Evolutionary conservation across 2,329 filamentous ascomycete genomes (phyloP).

Genomic region (Fusarium dimerum): DNA sequence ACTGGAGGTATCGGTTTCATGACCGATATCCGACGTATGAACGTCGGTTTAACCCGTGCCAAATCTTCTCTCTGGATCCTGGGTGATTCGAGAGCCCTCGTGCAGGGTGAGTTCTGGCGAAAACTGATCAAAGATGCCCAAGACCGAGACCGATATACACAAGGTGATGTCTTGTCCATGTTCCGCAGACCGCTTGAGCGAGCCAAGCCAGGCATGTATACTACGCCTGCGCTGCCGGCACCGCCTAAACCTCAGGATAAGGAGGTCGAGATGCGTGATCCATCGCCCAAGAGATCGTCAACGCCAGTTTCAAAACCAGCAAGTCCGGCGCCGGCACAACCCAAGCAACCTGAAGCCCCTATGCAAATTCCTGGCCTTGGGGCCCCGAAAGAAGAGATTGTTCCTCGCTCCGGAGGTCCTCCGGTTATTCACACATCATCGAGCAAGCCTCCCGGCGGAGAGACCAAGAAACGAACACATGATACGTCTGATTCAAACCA

Average conservation of each 20-base stretch:
- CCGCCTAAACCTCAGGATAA: conserved; percentile 8
- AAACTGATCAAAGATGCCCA: conserved; percentile 82
- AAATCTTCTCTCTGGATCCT: conserved; percentile 97
- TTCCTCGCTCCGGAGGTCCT: conserved; percentile 31
- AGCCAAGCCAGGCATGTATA: conserved; percentile 31
- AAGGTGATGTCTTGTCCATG: conserved; percentile 57
- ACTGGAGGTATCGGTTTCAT: conserved; percentile 97
- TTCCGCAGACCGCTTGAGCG: conserved; percentile 47
- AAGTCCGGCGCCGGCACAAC: not conserved
- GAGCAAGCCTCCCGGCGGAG: conserved; percentile 14
- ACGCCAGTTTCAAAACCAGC: conserved; percentile 13
- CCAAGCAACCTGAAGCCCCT: conserved; percentile 5
- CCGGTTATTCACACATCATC: conserved; percentile 44
- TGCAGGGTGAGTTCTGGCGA: conserved; percentile 89
- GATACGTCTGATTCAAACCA: conserved; percentile 38
- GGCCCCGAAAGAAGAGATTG: conserved; percentile 11
- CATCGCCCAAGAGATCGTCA: conserved; percentile 10
- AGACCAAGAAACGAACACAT: conserved; percentile 45
- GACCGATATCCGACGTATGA: conserved; percentile 98
- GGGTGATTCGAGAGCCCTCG: conserved; percentile 83
- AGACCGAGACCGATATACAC: conserved; percentile 72
- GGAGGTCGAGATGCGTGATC: conserved; percentile 23
- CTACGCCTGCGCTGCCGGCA: conserved; percentile 5
- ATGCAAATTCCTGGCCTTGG: conserved; percentile 21
- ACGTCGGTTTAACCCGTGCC: conserved; percentile 94